These are phyloP conservation scores for Marsdenia floribunda DNA, from an alignment of 257 asterid genomes.

Conservation along the genomic window DNA sequence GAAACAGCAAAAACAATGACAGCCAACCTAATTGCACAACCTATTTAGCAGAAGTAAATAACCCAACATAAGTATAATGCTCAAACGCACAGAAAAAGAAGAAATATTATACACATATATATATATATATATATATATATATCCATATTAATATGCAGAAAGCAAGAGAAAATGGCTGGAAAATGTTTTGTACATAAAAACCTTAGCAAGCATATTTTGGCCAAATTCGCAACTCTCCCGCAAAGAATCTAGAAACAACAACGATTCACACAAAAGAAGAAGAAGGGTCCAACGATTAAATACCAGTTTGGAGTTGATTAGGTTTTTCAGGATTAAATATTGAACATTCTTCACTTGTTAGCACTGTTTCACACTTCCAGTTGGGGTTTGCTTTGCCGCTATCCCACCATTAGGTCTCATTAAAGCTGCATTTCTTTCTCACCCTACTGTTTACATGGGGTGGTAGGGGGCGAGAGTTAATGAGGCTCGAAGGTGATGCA, in stretches of 20 bases:
- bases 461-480: not conserved
- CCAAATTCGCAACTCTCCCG: not conserved
- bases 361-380: not conserved
- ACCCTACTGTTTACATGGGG: not conserved
- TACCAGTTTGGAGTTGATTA: not conserved
- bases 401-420: not conserved
- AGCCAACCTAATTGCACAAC: conserved; percentile 5
- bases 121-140: too few species aligned
- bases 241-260: not conserved
- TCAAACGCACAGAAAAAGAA: not conserved
- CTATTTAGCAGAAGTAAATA: conserved; percentile 4
- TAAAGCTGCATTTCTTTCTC: not conserved
- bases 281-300: not conserved
- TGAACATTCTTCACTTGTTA: not conserved
- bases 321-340: not conserved
- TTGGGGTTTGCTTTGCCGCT: not conserved
- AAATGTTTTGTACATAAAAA: too few species aligned
- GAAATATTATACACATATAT: too few species aligned
- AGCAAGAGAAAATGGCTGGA: not conserved
- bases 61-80: not conserved
- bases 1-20: conserved; percentile 1
- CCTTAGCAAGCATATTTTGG: not conserved
- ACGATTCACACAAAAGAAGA: not conserved
- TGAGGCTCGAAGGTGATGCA: too few species aligned
- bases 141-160: not conserved